Conservation (phyloP, 2,329 filamentous ascomycete genomes). For the Penicillium nordicum region DNA sequence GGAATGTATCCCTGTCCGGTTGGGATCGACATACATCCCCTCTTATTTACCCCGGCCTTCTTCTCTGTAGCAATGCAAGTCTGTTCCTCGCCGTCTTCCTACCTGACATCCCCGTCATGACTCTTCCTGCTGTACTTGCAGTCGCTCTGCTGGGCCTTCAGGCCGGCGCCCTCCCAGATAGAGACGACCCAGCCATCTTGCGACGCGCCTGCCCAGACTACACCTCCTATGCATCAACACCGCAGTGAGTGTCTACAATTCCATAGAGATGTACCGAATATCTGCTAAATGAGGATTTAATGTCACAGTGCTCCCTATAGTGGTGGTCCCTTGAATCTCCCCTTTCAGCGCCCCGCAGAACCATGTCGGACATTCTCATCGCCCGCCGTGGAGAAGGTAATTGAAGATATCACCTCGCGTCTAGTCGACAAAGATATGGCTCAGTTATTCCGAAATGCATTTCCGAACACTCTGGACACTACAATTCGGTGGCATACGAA, state of each 20-base stretch:
- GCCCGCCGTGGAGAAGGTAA: conserved; percentile 80
- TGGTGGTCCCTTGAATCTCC: conserved; percentile 71
- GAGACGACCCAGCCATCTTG: conserved; percentile 28
- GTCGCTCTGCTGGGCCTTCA: conserved; percentile 16
- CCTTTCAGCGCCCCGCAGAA: conserved; percentile 77
- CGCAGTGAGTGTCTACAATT: conserved; percentile 52
- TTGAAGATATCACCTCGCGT: conserved; percentile 72
- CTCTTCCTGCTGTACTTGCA: conserved; percentile 9
- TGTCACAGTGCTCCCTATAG: conserved; percentile 68
- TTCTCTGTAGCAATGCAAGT: not conserved
- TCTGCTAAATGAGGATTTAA: not conserved
- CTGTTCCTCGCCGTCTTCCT: not conserved
- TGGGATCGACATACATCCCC: conserved; percentile 19
- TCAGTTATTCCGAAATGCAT: conserved; percentile 90
- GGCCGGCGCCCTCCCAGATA: conserved; percentile 16
- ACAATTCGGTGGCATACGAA: conserved; percentile 84
- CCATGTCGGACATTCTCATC: conserved; percentile 89
- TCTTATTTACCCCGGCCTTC: conserved; percentile 16
- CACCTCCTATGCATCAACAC: conserved; percentile 54
- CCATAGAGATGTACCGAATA: not conserved
- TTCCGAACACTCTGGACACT: conserved; percentile 86
- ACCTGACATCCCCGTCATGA: conserved; percentile 7
- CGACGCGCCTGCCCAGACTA: conserved; percentile 63
- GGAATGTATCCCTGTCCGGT: conserved; percentile 21
- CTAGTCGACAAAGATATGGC: conserved; percentile 86